Evolutionary conservation across 2,329 filamentous ascomycete genomes (phyloP).

Genomic region (Huntiella savannae): DNA sequence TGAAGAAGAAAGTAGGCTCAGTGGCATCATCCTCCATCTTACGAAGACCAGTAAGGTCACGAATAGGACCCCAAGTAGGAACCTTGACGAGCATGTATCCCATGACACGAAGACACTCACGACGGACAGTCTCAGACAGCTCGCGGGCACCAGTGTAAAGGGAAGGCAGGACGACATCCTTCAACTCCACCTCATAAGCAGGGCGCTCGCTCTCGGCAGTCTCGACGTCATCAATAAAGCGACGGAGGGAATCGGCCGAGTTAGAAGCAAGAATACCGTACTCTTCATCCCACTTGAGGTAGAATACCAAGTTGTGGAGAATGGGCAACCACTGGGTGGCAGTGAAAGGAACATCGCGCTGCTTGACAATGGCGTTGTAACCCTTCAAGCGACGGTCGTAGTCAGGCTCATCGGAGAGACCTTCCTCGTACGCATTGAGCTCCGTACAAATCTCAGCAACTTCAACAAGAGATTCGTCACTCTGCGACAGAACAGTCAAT

Average conservation of each 20-base stretch:
- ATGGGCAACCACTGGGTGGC: conserved; percentile 70
- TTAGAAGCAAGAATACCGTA: conserved; percentile 64
- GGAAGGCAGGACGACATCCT: conserved; percentile 49
- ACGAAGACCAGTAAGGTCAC: conserved; percentile 49
- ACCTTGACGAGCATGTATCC: conserved; percentile 58
- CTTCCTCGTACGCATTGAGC: conserved; percentile 59
- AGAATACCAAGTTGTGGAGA: conserved; percentile 76
- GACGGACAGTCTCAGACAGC: conserved; percentile 62
- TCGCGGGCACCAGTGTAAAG: conserved; percentile 61
- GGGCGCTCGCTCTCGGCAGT: conserved; percentile 22
- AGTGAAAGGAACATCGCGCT: conserved; percentile 39
- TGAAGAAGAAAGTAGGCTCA: conserved; percentile 67
- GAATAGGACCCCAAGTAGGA: conserved; percentile 48
- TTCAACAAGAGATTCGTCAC: conserved; percentile 38
- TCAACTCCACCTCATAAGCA: conserved; percentile 39
- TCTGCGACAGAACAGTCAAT: conserved; percentile 48
- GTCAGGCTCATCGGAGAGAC: conserved; percentile 66
- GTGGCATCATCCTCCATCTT: conserved; percentile 41
- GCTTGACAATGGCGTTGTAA: conserved; percentile 52
- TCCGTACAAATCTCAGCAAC: conserved; percentile 54
- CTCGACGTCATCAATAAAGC: conserved; percentile 50
- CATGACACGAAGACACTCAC: conserved; percentile 64
- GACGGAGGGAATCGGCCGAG: conserved; percentile 60
- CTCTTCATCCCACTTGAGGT: conserved; percentile 71
- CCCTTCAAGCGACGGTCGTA: conserved; percentile 66